Base-by-base conservation (phyloP, 495 filamentous ascomycete genomes). In the Pyronema domesticum region DNA sequence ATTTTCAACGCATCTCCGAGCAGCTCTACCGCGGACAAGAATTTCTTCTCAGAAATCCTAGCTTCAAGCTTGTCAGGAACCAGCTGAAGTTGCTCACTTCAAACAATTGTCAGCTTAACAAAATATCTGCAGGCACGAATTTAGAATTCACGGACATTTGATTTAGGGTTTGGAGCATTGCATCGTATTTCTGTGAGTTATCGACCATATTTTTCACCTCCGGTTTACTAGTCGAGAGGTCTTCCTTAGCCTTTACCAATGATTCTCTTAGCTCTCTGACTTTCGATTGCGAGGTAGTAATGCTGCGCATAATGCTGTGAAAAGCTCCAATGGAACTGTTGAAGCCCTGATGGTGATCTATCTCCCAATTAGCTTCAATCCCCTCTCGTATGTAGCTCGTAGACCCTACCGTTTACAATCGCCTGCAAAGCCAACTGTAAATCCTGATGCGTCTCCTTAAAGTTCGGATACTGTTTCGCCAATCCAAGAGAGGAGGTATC, bases 321-420 rank as follows among this genome's bases (percentile, higher is more conserved):
- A 95, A 99, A 13, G 89, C 94, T 66, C 91, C 93, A 54, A 99
- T 96, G 40, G 88, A 94, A 69, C 87, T 95, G 66, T 95, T 99
- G 74, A 99, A 99, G 34, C 88, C 91, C 68, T 99, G 91, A 60
- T 96, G 89, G 65, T 99, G 89, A 70, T 96, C 89, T 80, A 50
- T 23, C 13, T 45, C 55, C 54, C 9, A 42, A 53, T 53, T 53
- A 53, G 50, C 37, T 30, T 30, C 23, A 30, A 46, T 53, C 60
- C 48, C 59, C 54, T 19, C 46, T 19, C 47, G 35, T 37, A 42
- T 59, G 39, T 18, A 39, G 37, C 39, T 47, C 46, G 18, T 42
- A 44, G 23, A 47, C 36, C 44, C 23, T 58, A 75, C 72, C 77
- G 68, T 99, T 94, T 48, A 99, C 91, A 65, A 99, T 95, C 46